These are phyloP conservation scores for Diaporthe destruens DNA, from an alignment of 2,329 filamentous ascomycete genomes.

Conservation along the genomic window DNA sequence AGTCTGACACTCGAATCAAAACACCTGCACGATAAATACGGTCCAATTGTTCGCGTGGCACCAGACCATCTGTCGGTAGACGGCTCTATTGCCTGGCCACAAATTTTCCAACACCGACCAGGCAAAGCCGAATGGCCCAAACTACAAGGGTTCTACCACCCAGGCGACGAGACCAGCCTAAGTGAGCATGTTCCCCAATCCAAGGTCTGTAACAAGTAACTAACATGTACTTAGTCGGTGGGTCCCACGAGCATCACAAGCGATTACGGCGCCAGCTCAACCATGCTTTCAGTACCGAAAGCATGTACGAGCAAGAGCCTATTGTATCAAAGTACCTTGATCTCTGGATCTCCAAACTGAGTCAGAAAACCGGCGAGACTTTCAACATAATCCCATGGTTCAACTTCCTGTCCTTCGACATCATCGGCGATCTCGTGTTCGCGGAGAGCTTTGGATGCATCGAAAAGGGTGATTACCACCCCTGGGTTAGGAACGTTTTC, in stretches of 20 bases:
- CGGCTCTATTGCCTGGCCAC: constrained; percentile 32
- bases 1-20: neutral
- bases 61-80: constrained; percentile 30
- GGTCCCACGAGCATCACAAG: constrained; percentile 28
- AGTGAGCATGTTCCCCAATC: neutral
- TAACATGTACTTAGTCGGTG: neutral
- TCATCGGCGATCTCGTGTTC: constrained; percentile 44
- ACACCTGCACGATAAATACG: constrained; percentile 28
- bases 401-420: constrained; percentile 45
- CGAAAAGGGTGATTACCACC: constrained; percentile 38
- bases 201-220: neutral
- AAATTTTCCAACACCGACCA: constrained; percentile 33
- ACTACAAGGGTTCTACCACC: constrained; percentile 9
- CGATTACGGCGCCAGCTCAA: constrained; percentile 27
- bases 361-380: constrained; percentile 23
- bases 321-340: constrained; percentile 23
- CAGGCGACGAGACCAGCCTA: constrained; percentile 6
- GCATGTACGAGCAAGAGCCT: constrained; percentile 37
- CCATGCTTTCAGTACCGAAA: constrained; percentile 32
- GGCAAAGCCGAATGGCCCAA: constrained; percentile 33
- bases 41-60: constrained; percentile 34
- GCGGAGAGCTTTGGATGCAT: constrained; percentile 43
- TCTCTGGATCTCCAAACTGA: constrained; percentile 11
- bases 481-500: constrained; percentile 41
- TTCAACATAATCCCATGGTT: constrained; percentile 35